Conservation (phyloP, 441 rosid species). For the Lepidium campestre region DNA sequence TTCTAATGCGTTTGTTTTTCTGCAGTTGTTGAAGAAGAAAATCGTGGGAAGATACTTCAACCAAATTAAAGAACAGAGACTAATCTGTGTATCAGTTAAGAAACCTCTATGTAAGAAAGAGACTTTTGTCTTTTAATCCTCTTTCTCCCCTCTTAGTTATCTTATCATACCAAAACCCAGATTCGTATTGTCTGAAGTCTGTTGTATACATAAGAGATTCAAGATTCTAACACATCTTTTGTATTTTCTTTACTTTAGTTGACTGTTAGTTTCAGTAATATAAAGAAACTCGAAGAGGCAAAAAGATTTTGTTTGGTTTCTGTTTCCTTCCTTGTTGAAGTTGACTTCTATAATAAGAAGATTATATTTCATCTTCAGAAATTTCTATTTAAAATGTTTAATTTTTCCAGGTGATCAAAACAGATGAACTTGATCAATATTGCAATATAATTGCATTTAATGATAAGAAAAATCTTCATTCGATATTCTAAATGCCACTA, state of each 20-base stretch:
- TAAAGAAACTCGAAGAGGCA: not conserved
- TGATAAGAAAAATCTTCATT: not conserved
- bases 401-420: constrained; percentile 14
- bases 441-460: not conserved
- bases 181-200: not conserved
- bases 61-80: constrained; percentile 42
- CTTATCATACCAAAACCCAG: not conserved
- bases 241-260: not conserved
- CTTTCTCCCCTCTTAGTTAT: not conserved
- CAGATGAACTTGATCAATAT: constrained; percentile 3
- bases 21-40: constrained; percentile 54
- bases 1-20: not conserved
- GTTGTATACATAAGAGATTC: constrained; percentile 11
- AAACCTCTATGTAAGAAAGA: not conserved
- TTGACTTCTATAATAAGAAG: constrained; percentile 17
- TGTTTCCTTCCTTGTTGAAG: constrained; percentile 10
- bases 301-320: not conserved
- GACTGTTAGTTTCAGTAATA: not conserved
- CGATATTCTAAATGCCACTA: constrained; percentile 1
- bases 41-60: constrained; percentile 57
- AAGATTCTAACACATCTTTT: not conserved
- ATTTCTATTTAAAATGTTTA: not conserved
- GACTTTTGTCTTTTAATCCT: not conserved
- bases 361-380: not conserved
- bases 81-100: not conserved